A percentile compares a stretch with the other conserved stretches of the same genome.
phyloP scores from a whole-genome alignment of 306 rosid genomes.

The Cicer cuneatum region DNA sequence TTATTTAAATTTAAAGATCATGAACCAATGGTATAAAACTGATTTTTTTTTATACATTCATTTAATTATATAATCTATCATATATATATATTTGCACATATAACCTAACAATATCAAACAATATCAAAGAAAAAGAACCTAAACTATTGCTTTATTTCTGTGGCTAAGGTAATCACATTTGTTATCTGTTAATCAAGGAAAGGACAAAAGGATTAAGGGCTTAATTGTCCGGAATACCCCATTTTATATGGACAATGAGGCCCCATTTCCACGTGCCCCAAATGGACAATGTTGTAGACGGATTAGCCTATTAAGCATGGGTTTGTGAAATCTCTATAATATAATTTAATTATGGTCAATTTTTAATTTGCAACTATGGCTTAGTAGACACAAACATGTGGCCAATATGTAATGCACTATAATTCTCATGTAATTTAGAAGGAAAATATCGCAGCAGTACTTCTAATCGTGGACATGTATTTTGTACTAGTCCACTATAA shows the following conservation, averaged over 20 bases:
- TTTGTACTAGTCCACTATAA: too few relatives aligned
- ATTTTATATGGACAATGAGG: conserved; percentile 44
- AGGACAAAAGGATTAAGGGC: conserved; percentile 46
- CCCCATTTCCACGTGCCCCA: conserved; percentile 56
- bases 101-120: conserved; percentile 34
- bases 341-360: conserved; percentile 30
- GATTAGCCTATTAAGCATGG: conserved; percentile 40
- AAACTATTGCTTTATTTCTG: conserved; percentile 37
- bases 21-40: too few relatives aligned
- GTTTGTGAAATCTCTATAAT: conserved; percentile 25
- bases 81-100: too few relatives aligned
- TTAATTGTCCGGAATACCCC: conserved; percentile 43
- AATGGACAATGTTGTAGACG: conserved; percentile 44
- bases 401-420: conserved; percentile 22
- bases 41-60: too few relatives aligned
- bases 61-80: too few relatives aligned
- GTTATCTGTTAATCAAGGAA: conserved; percentile 45
- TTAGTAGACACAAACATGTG: conserved; percentile 37
- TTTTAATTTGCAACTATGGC: conserved; percentile 33
- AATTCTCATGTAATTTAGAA: conserved; percentile 28
- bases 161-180: conserved; percentile 49
- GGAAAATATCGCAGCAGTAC: conserved; percentile 3
- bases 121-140: conserved; percentile 34
- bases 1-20: too few relatives aligned
- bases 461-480: neutral